These are phyloP conservation scores for Achaetomiella virescens DNA, from an alignment of 495 filamentous ascomycete genomes.

Conservation along the genomic window DNA sequence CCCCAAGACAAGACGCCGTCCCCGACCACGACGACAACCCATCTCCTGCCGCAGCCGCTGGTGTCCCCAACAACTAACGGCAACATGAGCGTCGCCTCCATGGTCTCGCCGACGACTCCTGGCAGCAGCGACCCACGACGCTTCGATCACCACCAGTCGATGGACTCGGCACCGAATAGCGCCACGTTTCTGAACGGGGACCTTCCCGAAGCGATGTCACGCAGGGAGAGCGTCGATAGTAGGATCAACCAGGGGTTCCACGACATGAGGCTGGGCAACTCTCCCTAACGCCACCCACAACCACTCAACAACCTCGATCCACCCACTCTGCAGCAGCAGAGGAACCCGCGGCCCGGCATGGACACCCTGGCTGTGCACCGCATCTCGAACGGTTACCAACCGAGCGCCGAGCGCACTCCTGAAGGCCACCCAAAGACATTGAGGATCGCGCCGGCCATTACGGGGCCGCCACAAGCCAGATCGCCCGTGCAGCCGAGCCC, in stretches of 20 bases:
- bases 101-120: slow-evolving; percentile 49
- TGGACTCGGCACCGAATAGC: slow-evolving; percentile 36
- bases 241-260: slow-evolving; percentile 65
- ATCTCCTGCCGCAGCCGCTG: slow-evolving; percentile 38
- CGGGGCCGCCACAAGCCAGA: slow-evolving; percentile 65
- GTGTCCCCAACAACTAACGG: slow-evolving; percentile 38
- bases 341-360: slow-evolving; percentile 41
- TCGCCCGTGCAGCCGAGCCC: slow-evolving; percentile 73
- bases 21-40: slow-evolving; percentile 37
- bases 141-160: slow-evolving; percentile 41
- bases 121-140: slow-evolving; percentile 31
- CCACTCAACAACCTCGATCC: slow-evolving; percentile 69
- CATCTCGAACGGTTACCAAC: slow-evolving; percentile 60
- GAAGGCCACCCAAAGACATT: slow-evolving; percentile 44
- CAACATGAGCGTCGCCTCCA: slow-evolving; percentile 51
- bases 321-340: slow-evolving; percentile 45
- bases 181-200: slow-evolving; percentile 25
- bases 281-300: slow-evolving; percentile 72
- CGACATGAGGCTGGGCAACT: slow-evolving; percentile 58
- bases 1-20: slow-evolving; percentile 49
- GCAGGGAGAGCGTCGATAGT: slow-evolving; percentile 74
- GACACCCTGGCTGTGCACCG: slow-evolving; percentile 43
- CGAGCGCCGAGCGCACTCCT: slow-evolving; percentile 47
- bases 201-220: slow-evolving; percentile 41
- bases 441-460: slow-evolving; percentile 68